phyloP scores from a whole-genome alignment of 2,329 filamentous ascomycete genomes.

The Penicillium thymicola region DNA sequence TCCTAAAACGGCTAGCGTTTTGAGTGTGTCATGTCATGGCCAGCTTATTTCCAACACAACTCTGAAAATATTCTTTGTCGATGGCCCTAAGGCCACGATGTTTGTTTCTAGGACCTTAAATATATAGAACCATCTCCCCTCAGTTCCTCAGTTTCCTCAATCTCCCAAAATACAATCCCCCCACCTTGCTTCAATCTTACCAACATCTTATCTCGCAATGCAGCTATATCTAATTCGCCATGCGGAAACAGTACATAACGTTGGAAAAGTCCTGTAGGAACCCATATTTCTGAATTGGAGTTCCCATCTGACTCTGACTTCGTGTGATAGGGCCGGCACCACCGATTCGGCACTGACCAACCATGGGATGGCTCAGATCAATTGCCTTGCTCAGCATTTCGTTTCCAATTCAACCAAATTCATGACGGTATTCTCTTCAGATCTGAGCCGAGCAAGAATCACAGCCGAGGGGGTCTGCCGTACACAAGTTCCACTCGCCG shows the following conservation, averaged over 20 bases:
- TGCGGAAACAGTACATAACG: slow-evolving; percentile 88
- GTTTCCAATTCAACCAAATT: slow-evolving; percentile 63
- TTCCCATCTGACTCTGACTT: slow-evolving; percentile 1
- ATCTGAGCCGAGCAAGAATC: slow-evolving; percentile 69
- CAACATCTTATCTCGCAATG: slow-evolving; percentile 40
- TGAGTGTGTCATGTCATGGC: background rate
- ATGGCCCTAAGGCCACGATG: background rate
- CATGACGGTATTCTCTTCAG: slow-evolving; percentile 71
- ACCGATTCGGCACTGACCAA: slow-evolving; percentile 77
- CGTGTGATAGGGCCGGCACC: slow-evolving; percentile 62
- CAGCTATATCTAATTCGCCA: slow-evolving; percentile 76
- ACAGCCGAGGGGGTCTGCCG: slow-evolving; percentile 32
- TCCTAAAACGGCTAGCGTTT: background rate
- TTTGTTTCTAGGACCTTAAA: background rate
- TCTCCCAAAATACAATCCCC: background rate
- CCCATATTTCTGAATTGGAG: too few species aligned
- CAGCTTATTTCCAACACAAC: background rate
- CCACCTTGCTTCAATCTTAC: background rate
- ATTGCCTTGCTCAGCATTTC: slow-evolving; percentile 65
- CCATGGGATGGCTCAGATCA: slow-evolving; percentile 78
- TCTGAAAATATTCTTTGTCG: background rate
- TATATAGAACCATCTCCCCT: background rate
- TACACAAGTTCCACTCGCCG: slow-evolving; percentile 5
- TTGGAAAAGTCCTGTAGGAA: slow-evolving; percentile 69
- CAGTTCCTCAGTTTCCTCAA: background rate